phyloP scores from a whole-genome alignment of 495 filamentous ascomycete genomes.

The Patellaria atrata region DNA sequence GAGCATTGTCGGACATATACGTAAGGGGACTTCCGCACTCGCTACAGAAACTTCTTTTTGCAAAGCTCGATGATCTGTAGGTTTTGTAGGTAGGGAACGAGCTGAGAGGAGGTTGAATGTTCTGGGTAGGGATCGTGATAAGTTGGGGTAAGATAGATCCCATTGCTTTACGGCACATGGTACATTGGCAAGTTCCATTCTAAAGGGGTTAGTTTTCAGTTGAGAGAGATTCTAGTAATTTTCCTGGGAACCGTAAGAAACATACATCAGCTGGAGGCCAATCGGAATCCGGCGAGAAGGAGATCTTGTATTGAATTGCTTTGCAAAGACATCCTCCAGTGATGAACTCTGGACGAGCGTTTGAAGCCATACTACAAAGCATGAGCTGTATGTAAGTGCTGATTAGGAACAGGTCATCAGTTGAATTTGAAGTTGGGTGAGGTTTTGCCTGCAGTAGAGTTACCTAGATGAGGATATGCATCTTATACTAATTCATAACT shows the following conservation, averaged over 20 bases:
- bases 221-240: not conserved
- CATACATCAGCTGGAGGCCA: conserved; percentile 23
- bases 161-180: conserved; percentile 30
- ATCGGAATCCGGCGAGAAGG: conserved; percentile 22
- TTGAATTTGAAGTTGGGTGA: too few relatives aligned
- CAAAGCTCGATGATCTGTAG: conserved; percentile 15
- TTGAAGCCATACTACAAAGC: too few relatives aligned
- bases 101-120: conserved; percentile 21
- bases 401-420: too few relatives aligned
- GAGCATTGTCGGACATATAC: conserved; percentile 10
- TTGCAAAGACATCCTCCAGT: conserved; percentile 33
- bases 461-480: too few relatives aligned
- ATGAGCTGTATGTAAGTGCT: too few relatives aligned
- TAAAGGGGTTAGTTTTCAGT: conserved; percentile 1
- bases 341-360: too few relatives aligned
- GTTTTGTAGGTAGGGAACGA: conserved; percentile 11
- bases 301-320: conserved; percentile 26
- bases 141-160: conserved; percentile 26
- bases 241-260: not conserved
- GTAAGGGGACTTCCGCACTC: conserved; percentile 22
- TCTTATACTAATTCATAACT: too few relatives aligned
- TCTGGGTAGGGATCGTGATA: conserved; percentile 13
- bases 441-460: too few relatives aligned
- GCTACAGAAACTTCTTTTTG: conserved; percentile 20
- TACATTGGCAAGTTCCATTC: conserved; percentile 31